phyloP scores from a whole-genome alignment of 108 stramenopile species.

The Hondaea fermentalgiana region DNA sequence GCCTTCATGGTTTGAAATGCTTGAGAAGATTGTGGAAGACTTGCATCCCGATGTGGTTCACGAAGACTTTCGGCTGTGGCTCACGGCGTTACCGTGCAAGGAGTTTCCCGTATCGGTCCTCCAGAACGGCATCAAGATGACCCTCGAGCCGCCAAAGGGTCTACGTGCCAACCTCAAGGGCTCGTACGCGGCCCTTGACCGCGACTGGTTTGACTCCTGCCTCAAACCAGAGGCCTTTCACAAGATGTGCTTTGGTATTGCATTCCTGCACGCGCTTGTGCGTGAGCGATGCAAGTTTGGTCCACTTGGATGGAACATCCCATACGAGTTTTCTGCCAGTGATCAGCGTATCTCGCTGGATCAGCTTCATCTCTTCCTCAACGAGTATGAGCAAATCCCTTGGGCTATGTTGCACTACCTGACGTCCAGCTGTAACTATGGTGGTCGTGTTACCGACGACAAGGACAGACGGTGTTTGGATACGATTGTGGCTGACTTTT shows the following conservation, averaged over 20 bases:
- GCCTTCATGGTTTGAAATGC: conserved; percentile 53
- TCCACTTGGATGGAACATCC: conserved; percentile 62
- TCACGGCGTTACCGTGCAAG: conserved; percentile 51
- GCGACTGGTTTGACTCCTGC: conserved; percentile 37
- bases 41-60: conserved; percentile 41
- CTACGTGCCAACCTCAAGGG: conserved; percentile 52
- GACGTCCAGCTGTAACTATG: conserved; percentile 62
- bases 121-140: conserved; percentile 61
- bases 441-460: conserved; percentile 62
- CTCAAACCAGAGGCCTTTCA: conserved; percentile 37
- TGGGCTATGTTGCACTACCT: conserved; percentile 53
- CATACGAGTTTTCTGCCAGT: conserved; percentile 54
- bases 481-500: conserved; percentile 56
- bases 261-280: conserved; percentile 56
- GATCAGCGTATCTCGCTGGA: conserved; percentile 52
- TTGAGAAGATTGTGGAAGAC: conserved; percentile 55
- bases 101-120: conserved; percentile 57
- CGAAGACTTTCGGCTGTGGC: conserved; percentile 53
- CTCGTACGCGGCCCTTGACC: conserved; percentile 37
- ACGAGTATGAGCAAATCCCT: conserved; percentile 46
- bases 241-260: conserved; percentile 54
- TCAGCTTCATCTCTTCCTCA: conserved; percentile 56
- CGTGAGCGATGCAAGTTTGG: conserved; percentile 55
- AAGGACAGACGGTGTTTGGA: conserved; percentile 58
- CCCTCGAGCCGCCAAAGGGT: conserved; percentile 59